Conservation (phyloP, 78 protist species). For the Dictyostelium intermedium region DNA sequence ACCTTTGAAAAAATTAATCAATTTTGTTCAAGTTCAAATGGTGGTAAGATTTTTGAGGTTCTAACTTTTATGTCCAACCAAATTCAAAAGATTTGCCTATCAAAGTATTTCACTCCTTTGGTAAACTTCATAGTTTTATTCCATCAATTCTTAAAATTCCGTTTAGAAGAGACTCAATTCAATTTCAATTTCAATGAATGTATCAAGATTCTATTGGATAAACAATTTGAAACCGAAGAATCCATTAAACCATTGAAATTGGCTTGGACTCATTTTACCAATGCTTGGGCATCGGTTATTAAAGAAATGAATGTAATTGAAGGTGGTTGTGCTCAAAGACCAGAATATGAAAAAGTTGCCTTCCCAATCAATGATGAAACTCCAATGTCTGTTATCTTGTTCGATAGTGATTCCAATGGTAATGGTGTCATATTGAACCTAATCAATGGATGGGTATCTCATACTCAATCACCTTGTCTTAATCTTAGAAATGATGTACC, state of each 20-base stretch:
- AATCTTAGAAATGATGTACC: background rate
- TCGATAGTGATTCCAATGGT: background rate
- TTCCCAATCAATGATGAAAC: slow-evolving; percentile 24
- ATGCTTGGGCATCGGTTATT: background rate
- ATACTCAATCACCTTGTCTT: slow-evolving; percentile 8
- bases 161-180: background rate
- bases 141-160: background rate
- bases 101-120: slow-evolving; percentile 16
- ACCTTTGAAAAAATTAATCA: background rate
- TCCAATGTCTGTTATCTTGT: background rate
- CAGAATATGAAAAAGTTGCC: slow-evolving; percentile 51
- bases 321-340: slow-evolving; percentile 59
- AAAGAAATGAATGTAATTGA: slow-evolving; percentile 30
- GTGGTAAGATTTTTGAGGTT: background rate
- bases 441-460: slow-evolving; percentile 27
- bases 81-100: slow-evolving; percentile 36
- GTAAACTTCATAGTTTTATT: background rate
- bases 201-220: background rate
- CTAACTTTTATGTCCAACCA: slow-evolving; percentile 22
- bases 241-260: background rate
- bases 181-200: background rate
- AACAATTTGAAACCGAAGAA: background rate
- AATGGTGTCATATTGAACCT: slow-evolving; percentile 33
- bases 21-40: background rate
- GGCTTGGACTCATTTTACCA: background rate